phyloP scores from a whole-genome alignment of 345 rosid species.

The Microthlaspi erraticum region DNA sequence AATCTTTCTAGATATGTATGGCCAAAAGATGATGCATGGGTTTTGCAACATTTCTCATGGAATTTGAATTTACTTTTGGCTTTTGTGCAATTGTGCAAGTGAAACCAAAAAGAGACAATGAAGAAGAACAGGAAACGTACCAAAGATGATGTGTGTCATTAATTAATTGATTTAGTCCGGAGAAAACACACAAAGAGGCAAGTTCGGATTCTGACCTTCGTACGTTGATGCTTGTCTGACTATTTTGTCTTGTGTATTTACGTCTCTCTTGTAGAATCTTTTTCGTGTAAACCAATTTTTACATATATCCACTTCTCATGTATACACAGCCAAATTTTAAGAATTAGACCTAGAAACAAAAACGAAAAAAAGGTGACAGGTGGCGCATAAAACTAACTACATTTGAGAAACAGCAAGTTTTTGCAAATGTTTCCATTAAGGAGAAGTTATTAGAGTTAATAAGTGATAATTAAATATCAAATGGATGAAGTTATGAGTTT shows the following conservation, averaged over 20 bases:
- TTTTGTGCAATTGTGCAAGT: slow-evolving; percentile 20
- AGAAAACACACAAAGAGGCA: slow-evolving; percentile 29
- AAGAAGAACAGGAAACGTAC: slow-evolving; percentile 40
- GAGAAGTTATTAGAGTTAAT: not conserved
- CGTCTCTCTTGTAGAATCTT: slow-evolving; percentile 32
- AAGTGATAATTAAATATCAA: slow-evolving; percentile 2
- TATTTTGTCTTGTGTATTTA: slow-evolving; percentile 42
- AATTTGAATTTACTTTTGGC: not conserved
- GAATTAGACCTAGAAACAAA: slow-evolving; percentile 22
- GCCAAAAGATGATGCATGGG: slow-evolving; percentile 35
- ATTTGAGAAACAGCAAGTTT: not conserved
- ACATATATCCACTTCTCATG: slow-evolving; percentile 20
- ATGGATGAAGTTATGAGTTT: not conserved
- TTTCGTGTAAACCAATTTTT: slow-evolving; percentile 23
- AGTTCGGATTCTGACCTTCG: slow-evolving; percentile 34
- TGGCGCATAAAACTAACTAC: too few relatives aligned
- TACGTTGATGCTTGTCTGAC: slow-evolving; percentile 43
- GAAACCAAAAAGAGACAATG: slow-evolving; percentile 40
- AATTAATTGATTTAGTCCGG: slow-evolving; percentile 32
- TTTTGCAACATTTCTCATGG: slow-evolving; percentile 9
- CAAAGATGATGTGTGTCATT: slow-evolving; percentile 42
- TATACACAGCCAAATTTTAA: slow-evolving; percentile 6
- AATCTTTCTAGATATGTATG: not conserved
- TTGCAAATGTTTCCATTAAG: not conserved
- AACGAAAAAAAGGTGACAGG: too few relatives aligned